Evolutionary conservation across 495 filamentous ascomycete genomes (phyloP).

Genomic region (Hyphodiscus hymeniophilus): DNA sequence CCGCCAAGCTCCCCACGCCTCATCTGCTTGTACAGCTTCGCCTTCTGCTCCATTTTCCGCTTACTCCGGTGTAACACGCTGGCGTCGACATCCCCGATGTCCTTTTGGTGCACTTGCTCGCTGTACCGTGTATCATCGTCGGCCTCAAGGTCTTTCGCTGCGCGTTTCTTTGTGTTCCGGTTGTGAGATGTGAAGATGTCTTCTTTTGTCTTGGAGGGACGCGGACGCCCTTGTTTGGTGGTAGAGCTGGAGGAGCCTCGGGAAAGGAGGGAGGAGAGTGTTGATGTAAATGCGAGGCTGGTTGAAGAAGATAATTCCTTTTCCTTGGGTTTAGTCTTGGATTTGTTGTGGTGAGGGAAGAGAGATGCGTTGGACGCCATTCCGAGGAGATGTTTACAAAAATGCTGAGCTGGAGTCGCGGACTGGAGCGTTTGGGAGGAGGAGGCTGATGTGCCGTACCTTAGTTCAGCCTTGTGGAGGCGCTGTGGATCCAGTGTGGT

Average conservation of each 20-base stretch:
- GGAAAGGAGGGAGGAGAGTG: slow-evolving; percentile 64
- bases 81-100: slow-evolving; percentile 24
- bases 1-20: slow-evolving; percentile 60
- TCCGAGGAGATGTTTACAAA: background rate
- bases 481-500: background rate
- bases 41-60: slow-evolving; percentile 80
- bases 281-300: slow-evolving; percentile 69
- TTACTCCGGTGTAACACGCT: slow-evolving; percentile 45
- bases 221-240: slow-evolving; percentile 45
- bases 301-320: slow-evolving; percentile 59
- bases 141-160: slow-evolving; percentile 30
- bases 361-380: slow-evolving; percentile 44
- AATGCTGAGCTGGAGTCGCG: no score
- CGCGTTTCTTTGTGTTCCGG: slow-evolving; percentile 57
- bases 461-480: background rate
- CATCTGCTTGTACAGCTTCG: slow-evolving; percentile 73
- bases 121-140: slow-evolving; percentile 6
- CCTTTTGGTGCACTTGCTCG: slow-evolving; percentile 31
- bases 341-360: slow-evolving; percentile 37
- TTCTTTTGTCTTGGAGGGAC: slow-evolving; percentile 60
- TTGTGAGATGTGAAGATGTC: slow-evolving; percentile 67
- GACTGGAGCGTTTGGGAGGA: no score
- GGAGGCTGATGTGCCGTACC: background rate
- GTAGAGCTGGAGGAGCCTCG: slow-evolving; percentile 23
- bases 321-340: slow-evolving; percentile 51